These are phyloP conservation scores for Lodderomyces beijingensis DNA, from an alignment of 1,139 yeast genomes.

Conservation along the genomic window DNA sequence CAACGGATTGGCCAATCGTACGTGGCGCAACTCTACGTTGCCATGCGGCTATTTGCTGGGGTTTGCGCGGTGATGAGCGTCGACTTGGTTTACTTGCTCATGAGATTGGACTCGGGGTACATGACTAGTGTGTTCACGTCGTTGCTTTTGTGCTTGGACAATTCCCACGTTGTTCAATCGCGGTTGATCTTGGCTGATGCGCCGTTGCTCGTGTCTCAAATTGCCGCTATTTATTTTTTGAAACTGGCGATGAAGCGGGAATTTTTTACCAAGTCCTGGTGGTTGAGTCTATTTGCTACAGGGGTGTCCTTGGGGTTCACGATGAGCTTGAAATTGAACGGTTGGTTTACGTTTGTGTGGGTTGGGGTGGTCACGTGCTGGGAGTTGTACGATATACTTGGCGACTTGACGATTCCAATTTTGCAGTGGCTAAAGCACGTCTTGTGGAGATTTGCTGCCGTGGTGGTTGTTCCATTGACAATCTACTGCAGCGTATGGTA, in stretches of 20 bases:
- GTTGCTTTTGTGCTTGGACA: constrained; percentile 47
- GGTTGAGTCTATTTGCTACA: constrained; percentile 24
- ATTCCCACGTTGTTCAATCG: constrained; percentile 48
- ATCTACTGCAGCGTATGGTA: constrained; percentile 47
- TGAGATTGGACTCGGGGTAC: constrained; percentile 46
- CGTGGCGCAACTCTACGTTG: constrained; percentile 28
- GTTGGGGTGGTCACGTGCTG: constrained; percentile 33
- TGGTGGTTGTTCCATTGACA: constrained; percentile 45
- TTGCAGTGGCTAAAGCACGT: constrained; percentile 28
- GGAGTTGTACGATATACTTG: constrained; percentile 54
- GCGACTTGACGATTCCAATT: constrained; percentile 47
- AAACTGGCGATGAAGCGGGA: constrained; percentile 19
- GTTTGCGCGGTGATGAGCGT: constrained; percentile 43
- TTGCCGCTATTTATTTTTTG: constrained; percentile 41
- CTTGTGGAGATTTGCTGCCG: constrained; percentile 25
- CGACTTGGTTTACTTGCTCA: constrained; percentile 41
- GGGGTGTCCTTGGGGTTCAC: constrained; percentile 53
- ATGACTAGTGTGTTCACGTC: constrained; percentile 43
- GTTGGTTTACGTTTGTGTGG: constrained; percentile 52
- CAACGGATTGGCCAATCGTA: constrained; percentile 30
- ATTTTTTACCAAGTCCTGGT: constrained; percentile 44
- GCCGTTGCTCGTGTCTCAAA: constrained; percentile 43
- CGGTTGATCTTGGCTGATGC: constrained; percentile 49
- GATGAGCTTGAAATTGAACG: constrained; percentile 51
- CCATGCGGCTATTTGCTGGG: constrained; percentile 31